Evolutionary conservation across 108 stramenopile genomes (phyloP).

Genomic region (Parmales sp.): DNA sequence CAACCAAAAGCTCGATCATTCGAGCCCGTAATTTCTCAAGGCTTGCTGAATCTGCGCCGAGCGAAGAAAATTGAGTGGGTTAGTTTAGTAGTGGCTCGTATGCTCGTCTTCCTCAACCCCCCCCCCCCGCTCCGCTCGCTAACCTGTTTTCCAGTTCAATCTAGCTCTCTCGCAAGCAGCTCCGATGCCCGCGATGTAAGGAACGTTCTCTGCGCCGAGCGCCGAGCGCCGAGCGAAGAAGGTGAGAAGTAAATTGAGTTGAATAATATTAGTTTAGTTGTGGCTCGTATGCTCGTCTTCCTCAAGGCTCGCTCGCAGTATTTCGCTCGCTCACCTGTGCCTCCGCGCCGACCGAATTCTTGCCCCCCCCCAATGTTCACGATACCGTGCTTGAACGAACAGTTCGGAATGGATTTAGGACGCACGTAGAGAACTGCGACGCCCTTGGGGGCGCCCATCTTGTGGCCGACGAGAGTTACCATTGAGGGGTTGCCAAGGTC

Average conservation of each 20-base stretch:
- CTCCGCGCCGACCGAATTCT: too few species aligned
- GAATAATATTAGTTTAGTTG: too few species aligned
- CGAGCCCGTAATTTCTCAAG: conserved; percentile 55
- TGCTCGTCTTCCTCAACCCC: too few species aligned
- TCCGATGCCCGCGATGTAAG: conserved; percentile 81
- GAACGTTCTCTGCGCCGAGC: conserved; percentile 93
- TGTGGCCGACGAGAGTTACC: conserved; percentile 94
- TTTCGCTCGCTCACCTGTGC: too few species aligned
- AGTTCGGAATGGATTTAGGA: conserved; percentile 32
- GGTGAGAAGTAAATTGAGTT: too few species aligned
- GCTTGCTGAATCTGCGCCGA: conserved; percentile 32
- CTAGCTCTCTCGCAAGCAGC: conserved; percentile 49
- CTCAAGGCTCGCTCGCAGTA: too few species aligned
- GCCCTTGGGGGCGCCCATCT: conserved; percentile 93
- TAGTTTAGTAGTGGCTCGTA: too few species aligned
- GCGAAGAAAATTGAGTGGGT: too few species aligned
- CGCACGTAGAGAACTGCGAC: conserved; percentile 83
- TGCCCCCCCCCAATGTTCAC: conserved; percentile 57
- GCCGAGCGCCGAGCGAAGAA: too few species aligned
- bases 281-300: too few species aligned
- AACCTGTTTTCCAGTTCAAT: conserved; percentile 1
- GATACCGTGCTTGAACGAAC: conserved; percentile 34
- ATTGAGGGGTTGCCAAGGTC: conserved; percentile 50
- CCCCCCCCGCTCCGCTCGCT: conserved; percentile 21
- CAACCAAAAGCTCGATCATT: conserved; percentile 39